These are phyloP conservation scores for Acer yangbiense DNA, from an alignment of 345 rosid species.

Conservation along the genomic window DNA sequence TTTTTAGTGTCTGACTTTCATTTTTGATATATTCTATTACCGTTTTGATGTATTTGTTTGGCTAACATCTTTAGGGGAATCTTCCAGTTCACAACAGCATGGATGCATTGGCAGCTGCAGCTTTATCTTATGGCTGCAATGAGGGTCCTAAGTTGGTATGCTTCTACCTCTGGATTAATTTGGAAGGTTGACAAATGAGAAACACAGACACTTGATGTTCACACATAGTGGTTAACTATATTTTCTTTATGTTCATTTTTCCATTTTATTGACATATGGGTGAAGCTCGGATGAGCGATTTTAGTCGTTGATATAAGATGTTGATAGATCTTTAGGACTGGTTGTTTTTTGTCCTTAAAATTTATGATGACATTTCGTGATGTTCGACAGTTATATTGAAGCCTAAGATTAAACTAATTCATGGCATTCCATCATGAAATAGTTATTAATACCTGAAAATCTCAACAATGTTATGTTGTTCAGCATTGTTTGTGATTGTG, in stretches of 20 bases:
- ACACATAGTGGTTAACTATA: neutral
- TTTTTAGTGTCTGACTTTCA: conserved; percentile 1
- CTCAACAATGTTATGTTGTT: neutral
- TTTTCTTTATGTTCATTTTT: neutral
- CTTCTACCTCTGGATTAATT: conserved; percentile 8
- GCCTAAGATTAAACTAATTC: neutral
- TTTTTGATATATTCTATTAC: neutral
- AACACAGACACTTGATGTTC: neutral
- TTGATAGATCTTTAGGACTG: neutral
- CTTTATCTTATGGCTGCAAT: conserved; percentile 73
- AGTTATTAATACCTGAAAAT: neutral
- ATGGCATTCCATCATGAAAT: neutral
- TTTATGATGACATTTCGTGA: neutral
- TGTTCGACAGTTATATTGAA: neutral
- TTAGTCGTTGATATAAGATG: neutral
- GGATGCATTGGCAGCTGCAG: conserved; percentile 97
- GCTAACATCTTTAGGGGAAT: conserved; percentile 52
- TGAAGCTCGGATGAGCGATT: neutral
- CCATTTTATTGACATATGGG: neutral
- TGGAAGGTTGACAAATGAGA: neutral
- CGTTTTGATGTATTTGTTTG: conserved; percentile 9
- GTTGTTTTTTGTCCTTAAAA: neutral
- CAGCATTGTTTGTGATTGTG: neutral
- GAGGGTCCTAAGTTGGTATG: conserved; percentile 91
- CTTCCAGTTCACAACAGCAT: conserved; percentile 90